Percentiles rank a stretch among this genome's conserved stretches.
These are phyloP conservation scores for Chloris gayana DNA, from an alignment of 176 grass and related monocot species.

Conservation along the genomic window DNA sequence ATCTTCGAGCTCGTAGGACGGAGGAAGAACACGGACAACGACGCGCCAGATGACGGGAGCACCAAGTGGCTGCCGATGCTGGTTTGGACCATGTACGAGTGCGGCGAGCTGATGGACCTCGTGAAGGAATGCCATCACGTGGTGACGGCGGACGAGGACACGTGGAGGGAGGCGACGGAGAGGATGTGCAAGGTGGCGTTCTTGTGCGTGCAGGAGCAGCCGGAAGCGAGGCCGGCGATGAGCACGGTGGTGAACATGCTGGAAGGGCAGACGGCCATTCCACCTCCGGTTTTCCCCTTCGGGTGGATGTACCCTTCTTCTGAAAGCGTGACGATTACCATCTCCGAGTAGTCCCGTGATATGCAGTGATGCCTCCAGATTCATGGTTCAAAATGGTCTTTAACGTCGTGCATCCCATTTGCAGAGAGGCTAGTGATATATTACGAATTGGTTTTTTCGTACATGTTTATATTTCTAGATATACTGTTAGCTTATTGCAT, in stretches of 20 bases:
- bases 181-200: conserved; percentile 38
- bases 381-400: too few relatives aligned
- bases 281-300: conserved; percentile 4
- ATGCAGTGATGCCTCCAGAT: too few relatives aligned
- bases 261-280: conserved; percentile 9
- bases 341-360: too few relatives aligned
- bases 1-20: not conserved
- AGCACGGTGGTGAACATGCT: conserved; percentile 40
- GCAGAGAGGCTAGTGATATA: too few relatives aligned
- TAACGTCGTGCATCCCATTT: too few relatives aligned
- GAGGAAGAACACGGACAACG: conserved; percentile 33
- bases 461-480: too few relatives aligned
- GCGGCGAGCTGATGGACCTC: conserved; percentile 6
- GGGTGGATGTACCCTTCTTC: too few relatives aligned
- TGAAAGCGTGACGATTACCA: too few relatives aligned
- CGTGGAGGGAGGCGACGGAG: conserved; percentile 15
- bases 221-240: conserved; percentile 36
- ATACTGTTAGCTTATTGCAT: too few relatives aligned
- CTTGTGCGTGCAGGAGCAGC: conserved; percentile 49
- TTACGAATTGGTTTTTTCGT: too few relatives aligned
- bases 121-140: not conserved
- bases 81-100: conserved; percentile 9
- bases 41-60: not conserved
- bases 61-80: not conserved
- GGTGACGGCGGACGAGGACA: not conserved